Base-by-base conservation (phyloP, 2,329 filamentous ascomycete species). In the Westerdykella sp. region DNA sequence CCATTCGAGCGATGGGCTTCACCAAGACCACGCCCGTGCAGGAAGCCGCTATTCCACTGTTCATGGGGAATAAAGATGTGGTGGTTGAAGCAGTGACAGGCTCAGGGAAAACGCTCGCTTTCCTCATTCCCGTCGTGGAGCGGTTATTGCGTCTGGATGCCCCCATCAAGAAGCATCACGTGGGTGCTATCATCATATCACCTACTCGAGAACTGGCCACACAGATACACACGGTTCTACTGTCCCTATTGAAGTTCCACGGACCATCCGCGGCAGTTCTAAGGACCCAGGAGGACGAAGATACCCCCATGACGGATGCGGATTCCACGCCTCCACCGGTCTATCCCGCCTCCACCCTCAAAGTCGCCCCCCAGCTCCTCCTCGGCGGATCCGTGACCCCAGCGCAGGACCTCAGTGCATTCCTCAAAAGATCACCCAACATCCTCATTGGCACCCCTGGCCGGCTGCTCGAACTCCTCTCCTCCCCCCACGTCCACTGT, bases 21-120 rank as follows among this genome's bases (percentile, higher is more conserved):
- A 73, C 76, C 50, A 83, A 85, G 64, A 90, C 93, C 77, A 96
- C 90, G 3, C 91, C 91, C 1, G 90, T 96, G n/a, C 91, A 97
- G 70, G 87, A 90, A 36, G 91, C 88, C 46, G 85, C 87, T 4
- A 85, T 96, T 53, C 88, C 89, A 11, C 78, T 95, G 40, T 93
- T 95, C 63, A 83, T 90, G 69, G 83, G 81, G 40, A 86, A 95
- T 65, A 95, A 94, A 60, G 89, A 95, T 67, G 87, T 95, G 4
- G 89, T 95, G 1, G 89, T 95, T 5, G 88, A 95, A 72, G 81
- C 80, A 13, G 63, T 67, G 3, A 67, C 63, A 6, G 63, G 63
- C 13, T 63, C 59, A 34, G 63, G 62, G 14, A 65, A 65, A 40
- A 65, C 62, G 11, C 47, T 65, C 18, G 54, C 59, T 55, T 98